phyloP scores from a whole-genome alignment of 202 grass and related monocot species.

The Zizania palustris region DNA sequence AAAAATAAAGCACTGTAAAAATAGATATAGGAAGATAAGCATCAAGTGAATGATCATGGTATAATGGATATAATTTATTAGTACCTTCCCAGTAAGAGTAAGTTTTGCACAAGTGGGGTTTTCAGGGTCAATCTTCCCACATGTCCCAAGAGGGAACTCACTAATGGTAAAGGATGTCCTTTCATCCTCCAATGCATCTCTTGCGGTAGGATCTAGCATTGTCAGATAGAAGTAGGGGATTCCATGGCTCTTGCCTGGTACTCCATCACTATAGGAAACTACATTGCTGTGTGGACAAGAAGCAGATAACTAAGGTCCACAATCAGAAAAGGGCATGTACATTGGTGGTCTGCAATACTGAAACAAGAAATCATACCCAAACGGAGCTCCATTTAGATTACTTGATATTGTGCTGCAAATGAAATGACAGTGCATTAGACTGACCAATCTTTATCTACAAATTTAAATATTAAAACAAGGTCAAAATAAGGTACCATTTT shows the following conservation, averaged over 20 bases:
- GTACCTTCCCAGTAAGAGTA: conserved; percentile 89
- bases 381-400: conserved; percentile 79
- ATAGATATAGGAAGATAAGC: background rate
- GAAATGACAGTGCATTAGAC: background rate
- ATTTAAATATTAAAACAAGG: background rate
- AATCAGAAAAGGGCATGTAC: conserved; percentile 25
- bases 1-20: background rate
- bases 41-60: background rate
- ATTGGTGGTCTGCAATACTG: background rate
- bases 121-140: conserved; percentile 81
- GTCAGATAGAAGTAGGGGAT: conserved; percentile 92
- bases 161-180: conserved; percentile 86
- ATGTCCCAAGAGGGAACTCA: conserved; percentile 87
- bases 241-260: conserved; percentile 58
- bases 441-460: background rate
- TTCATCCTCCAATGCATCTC: conserved; percentile 77
- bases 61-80: background rate
- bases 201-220: conserved; percentile 82
- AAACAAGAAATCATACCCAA: conserved; percentile 61
- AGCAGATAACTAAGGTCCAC: background rate
- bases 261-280: conserved; percentile 90
- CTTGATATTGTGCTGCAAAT: conserved; percentile 81
- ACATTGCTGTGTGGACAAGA: conserved; percentile 65
- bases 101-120: conserved; percentile 97
- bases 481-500: background rate